phyloP scores from a whole-genome alignment of 805 yeast genomes.

The Isabelozyma pseudorhagii region DNA sequence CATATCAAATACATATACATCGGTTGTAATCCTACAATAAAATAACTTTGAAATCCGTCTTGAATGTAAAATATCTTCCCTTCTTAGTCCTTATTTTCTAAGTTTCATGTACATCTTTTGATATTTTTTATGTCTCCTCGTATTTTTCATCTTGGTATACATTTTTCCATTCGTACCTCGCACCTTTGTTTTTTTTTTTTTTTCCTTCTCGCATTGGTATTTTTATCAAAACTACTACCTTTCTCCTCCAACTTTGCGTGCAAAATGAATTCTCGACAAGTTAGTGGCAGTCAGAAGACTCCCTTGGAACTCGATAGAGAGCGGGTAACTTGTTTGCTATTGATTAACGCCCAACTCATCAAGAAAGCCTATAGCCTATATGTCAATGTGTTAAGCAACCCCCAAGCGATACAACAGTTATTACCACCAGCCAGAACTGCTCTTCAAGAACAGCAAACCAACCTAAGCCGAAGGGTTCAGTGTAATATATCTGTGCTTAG shows the following conservation, averaged over 20 bases:
- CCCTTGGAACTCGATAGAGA: constrained; percentile 32
- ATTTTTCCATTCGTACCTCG: not conserved
- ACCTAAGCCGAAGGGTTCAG: constrained; percentile 39
- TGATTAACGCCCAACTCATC: constrained; percentile 42
- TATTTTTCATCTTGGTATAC: not conserved
- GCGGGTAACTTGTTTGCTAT: constrained; percentile 38
- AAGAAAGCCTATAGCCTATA: constrained; percentile 37
- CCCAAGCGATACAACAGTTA: constrained; percentile 27
- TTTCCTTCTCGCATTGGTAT: not conserved
- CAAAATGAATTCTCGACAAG: not conserved
- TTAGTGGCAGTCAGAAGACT: not conserved
- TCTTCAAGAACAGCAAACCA: constrained; percentile 29
- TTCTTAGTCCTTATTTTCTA: not conserved
- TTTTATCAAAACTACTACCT: not conserved
- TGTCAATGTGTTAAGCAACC: constrained; percentile 32
- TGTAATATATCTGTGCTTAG: constrained; percentile 40
- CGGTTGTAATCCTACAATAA: too few relatives aligned
- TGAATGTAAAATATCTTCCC: too few relatives aligned
- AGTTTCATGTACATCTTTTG: not conserved
- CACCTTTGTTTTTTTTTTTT: not conserved
- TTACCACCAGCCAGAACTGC: constrained; percentile 13
- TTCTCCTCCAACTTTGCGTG: not conserved
- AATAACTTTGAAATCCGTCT: too few relatives aligned
- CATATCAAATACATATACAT: too few relatives aligned
- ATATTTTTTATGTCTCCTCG: not conserved